Percentiles rank a stretch among this genome's conserved stretches.
Conservation (phyloP, 2,329 filamentous ascomycete species). For the Hymenoscyphus linearis region DNA sequence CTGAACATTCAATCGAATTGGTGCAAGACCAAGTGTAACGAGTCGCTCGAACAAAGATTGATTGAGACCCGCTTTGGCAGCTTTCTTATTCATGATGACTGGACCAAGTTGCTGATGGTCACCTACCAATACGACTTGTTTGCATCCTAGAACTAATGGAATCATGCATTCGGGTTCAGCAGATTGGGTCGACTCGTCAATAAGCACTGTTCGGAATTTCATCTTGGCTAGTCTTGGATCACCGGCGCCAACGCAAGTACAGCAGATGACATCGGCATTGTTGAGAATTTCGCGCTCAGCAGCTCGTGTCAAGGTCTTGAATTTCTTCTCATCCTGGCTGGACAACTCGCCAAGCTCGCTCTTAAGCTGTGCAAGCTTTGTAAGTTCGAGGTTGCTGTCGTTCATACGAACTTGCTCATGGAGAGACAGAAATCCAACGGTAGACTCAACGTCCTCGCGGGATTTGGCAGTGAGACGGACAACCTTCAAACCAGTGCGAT, state of each 20-base stretch:
- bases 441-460: slow-evolving; percentile 97
- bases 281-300: slow-evolving; percentile 92
- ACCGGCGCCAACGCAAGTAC: slow-evolving; percentile 94
- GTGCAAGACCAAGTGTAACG: slow-evolving; percentile 82
- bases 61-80: slow-evolving; percentile 93
- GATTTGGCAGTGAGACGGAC: slow-evolving; percentile 98
- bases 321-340: slow-evolving; percentile 96
- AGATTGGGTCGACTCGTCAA: slow-evolving; percentile 97
- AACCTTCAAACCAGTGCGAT: slow-evolving; percentile 89
- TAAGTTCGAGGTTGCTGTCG: slow-evolving; percentile 88
- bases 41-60: slow-evolving; percentile 98
- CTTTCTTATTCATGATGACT: slow-evolving; percentile 99
- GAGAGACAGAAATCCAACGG: slow-evolving; percentile 88
- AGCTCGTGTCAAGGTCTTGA: slow-evolving; percentile 88
- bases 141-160: slow-evolving; percentile 91
- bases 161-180: slow-evolving; percentile 99
- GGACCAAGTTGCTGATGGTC: slow-evolving; percentile 97
- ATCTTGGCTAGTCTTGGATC: slow-evolving; percentile 93
- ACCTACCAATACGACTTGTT: slow-evolving; percentile 97
- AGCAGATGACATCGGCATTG: slow-evolving; percentile 97
- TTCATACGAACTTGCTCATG: slow-evolving; percentile 98
- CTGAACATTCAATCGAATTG: slow-evolving; percentile 91
- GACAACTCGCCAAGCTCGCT: slow-evolving; percentile 85
- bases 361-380: slow-evolving; percentile 91
- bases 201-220: slow-evolving; percentile 96